Evolutionary conservation across 2,329 filamentous ascomycete species (phyloP).

Genomic region (Neurospora sp.): DNA sequence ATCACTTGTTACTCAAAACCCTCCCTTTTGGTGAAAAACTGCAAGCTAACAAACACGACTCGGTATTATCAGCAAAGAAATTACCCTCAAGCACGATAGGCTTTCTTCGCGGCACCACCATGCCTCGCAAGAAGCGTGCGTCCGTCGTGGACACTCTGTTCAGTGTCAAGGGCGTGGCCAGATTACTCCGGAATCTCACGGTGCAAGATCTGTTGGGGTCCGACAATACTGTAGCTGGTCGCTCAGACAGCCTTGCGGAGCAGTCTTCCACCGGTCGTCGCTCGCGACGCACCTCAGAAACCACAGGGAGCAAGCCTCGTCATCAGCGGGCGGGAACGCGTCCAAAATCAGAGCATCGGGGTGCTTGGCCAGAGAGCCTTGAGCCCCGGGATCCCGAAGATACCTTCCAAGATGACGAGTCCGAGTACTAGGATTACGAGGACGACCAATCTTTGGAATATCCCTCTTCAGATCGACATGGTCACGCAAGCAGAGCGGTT

Average conservation of each 20-base stretch:
- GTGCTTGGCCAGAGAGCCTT: background rate
- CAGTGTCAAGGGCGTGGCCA: background rate
- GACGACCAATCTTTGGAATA: background rate
- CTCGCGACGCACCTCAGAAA: background rate
- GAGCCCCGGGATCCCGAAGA: background rate
- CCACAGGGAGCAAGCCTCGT: background rate
- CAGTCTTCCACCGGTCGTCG: background rate
- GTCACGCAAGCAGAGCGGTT: background rate
- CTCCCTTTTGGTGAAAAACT: background rate
- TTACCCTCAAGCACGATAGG: background rate
- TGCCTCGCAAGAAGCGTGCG: background rate
- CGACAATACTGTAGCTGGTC: background rate
- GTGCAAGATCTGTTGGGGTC: background rate
- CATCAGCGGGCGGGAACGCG: background rate
- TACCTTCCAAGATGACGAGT: background rate
- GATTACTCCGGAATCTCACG: background rate
- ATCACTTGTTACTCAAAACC: background rate
- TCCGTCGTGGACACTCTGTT: background rate
- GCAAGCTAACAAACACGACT: background rate
- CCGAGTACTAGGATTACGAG: background rate
- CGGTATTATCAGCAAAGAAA: background rate
- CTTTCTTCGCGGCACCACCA: background rate
- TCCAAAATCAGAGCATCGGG: background rate
- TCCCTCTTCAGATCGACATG: background rate
- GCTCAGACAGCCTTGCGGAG: background rate